Evolutionary conservation across 345 rosid species (phyloP), one percentile per base, ranked within the genome.

Genomic region (Draba incana): DNA sequence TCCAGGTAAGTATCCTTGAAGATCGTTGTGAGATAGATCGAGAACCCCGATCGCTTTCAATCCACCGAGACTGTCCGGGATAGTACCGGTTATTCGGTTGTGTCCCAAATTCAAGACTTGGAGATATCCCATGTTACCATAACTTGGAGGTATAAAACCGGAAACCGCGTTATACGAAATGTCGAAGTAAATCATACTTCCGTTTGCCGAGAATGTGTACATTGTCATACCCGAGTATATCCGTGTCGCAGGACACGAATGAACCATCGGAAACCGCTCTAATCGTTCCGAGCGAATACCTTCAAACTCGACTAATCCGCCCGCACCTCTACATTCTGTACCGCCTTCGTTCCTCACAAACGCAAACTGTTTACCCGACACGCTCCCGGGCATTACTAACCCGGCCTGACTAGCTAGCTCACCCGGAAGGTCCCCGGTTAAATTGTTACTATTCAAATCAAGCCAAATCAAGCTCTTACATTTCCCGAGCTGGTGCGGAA

Each of bases 331-430:
- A 57, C 98, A 93, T 24, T 91, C 81, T 7, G 98, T 90, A 15
- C 98, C 98, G 0, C 97, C 98, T 79, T 93, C 98, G 43, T 93
- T 93, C 78, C 98, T 85, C 64, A 93, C 94, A 68, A 93, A 93
- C 10, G 80, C 96, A 81, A 93, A 93, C 62, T 85, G 90, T 82
- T 90, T 90, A 68, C 98, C 98, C 0, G 98, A 85, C 41, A 88
- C 96, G 75, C 70, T 76, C 44, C 97, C 98, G 0, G 97, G 94
- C 79, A 78, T 79, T 4, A 88, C 83, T 15, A 79, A 70, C 24
- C 94, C 96, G n/a, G 97, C 71, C 66, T 88, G 89, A 52, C 75
- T 78, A 25, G 98, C 87, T 41, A 93, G 80, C 78, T 81, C 82
- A 31, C 76, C 44, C 12, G 97, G 96, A 57, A 93, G 79, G 14